A percentile compares a stretch with the other conserved stretches of the same genome.
Conservation (phyloP, 495 filamentous ascomycete species). For the Neohortaea acidophila region DNA sequence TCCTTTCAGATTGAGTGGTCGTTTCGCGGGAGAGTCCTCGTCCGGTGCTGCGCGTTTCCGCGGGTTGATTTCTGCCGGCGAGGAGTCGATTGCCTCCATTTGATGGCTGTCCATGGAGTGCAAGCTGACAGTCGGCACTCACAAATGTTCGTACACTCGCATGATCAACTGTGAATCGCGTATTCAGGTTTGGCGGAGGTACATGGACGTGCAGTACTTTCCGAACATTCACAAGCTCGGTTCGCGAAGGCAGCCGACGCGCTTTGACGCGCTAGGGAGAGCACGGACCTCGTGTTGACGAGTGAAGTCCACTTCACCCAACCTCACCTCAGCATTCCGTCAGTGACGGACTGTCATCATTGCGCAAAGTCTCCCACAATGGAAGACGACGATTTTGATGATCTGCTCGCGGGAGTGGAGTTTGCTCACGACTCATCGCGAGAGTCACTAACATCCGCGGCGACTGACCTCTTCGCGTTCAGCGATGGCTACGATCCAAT, state of each 20-base stretch:
- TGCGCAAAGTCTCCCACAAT: neutral
- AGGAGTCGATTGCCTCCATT: conserved; percentile 16
- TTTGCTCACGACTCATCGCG: conserved; percentile 16
- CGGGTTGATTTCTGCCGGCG: conserved; percentile 10
- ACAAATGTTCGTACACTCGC: too few relatives aligned
- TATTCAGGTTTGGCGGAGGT: too few relatives aligned
- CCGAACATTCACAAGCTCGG: neutral
- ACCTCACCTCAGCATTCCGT: neutral
- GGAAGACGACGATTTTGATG: conserved; percentile 15
- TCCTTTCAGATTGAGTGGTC: conserved; percentile 62
- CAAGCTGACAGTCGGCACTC: too few relatives aligned
- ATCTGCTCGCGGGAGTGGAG: conserved; percentile 18
- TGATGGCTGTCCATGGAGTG: too few relatives aligned
- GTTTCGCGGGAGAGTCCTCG: conserved; percentile 33
- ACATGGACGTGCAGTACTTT: too few relatives aligned
- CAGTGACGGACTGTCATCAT: neutral
- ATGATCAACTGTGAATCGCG: too few relatives aligned
- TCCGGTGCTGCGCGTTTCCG: conserved; percentile 17
- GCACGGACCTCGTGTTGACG: neutral
- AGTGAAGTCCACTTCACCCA: neutral
- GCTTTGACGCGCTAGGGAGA: neutral
- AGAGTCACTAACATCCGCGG: conserved; percentile 14
- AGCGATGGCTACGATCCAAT: neutral
- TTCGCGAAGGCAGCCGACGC: conserved; percentile 1
- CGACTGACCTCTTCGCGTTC: conserved; percentile 2